Evolutionary conservation across 306 rosid species (phyloP), one percentile per base, ranked within the genome.

Genomic region (Quercus gilva): DNA sequence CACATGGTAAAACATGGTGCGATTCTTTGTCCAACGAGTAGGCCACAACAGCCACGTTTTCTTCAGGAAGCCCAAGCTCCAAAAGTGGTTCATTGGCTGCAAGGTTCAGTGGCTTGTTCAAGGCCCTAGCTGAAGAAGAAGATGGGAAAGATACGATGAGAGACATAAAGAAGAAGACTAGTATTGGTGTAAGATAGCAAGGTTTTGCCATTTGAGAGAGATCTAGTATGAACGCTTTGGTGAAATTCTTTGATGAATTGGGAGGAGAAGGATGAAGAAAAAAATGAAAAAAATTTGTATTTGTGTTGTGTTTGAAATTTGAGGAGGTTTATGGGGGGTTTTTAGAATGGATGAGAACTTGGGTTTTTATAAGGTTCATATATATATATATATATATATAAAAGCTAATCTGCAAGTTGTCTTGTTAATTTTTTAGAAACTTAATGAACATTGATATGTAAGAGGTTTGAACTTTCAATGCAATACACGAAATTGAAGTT

Each of bases 91-190:
- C 41, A 35, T 35, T 35, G 41, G 8, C 41, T 0, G 7, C 86
- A 6, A 67, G 19, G 71, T 21, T 76, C 72, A 18, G 26, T 7
- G n/a, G 21, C 4, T 52, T 33, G 73, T 33, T 72, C 37, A 84
- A 74, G 20, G 70, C 82, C 82, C 94, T 86, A 17, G 89, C 86
- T 20, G 45, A 71, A 0, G 81, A 75, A 18, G 82, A 57, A 41
- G 76, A 73, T 6, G 80, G 52, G 4, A 55, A 17, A 1, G 83
- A 15, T 4, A 69, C 33, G 4, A 68, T n/a, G 2, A 88, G 69
- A 71, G 73, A 18, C 3, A 75, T 33, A 64, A 72, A 11, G 23
- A 71, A 10, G 51, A 61, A 35, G 41, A 35, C 41, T 20, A n/a
- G 58, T 35, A 35, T 2, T 37, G 78, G 4, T 28, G 75, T 23